Evolutionary conservation across 768 basidiomycete genomes (phyloP).

Genomic region (Leccinellum albellum): DNA sequence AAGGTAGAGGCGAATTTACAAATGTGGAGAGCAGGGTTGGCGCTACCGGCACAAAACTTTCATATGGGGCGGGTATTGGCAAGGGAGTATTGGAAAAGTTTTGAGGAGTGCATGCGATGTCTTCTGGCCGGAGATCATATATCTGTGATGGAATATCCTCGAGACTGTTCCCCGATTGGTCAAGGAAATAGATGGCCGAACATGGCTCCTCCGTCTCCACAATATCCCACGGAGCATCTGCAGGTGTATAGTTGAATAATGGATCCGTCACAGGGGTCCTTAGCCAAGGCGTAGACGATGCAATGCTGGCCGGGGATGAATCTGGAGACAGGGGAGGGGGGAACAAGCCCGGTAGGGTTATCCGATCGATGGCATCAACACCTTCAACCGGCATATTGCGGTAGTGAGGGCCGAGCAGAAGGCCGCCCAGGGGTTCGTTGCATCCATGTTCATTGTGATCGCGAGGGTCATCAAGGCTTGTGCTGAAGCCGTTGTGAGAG

Average conservation of each 20-base stretch:
- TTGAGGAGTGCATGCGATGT: constrained; percentile 17
- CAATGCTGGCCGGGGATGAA: constrained; percentile 18
- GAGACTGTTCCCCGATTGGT: constrained; percentile 12
- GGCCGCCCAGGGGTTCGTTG: constrained; percentile 5
- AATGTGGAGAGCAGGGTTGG: neutral
- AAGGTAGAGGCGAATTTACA: neutral
- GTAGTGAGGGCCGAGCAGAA: constrained; percentile 6
- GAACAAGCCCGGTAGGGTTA: neutral
- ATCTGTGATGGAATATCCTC: constrained; percentile 11
- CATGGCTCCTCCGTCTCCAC: neutral
- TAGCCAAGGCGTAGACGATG: constrained; percentile 22
- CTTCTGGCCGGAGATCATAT: constrained; percentile 15
- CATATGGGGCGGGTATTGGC: neutral
- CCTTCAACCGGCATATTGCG: neutral
- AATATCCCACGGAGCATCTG: neutral
- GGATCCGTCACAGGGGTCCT: constrained; percentile 15
- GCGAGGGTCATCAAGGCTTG: neutral
- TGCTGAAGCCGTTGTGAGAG: constrained; percentile 9
- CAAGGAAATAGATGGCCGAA: constrained; percentile 4
- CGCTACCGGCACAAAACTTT: neutral
- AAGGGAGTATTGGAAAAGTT: neutral
- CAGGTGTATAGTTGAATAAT: neutral
- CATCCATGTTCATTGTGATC: neutral
- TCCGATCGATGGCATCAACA: neutral
- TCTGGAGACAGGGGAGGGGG: constrained; percentile 26